Conservation (phyloP, 1,284 basidiomycete species). For the Marasmius fiardii region DNA sequence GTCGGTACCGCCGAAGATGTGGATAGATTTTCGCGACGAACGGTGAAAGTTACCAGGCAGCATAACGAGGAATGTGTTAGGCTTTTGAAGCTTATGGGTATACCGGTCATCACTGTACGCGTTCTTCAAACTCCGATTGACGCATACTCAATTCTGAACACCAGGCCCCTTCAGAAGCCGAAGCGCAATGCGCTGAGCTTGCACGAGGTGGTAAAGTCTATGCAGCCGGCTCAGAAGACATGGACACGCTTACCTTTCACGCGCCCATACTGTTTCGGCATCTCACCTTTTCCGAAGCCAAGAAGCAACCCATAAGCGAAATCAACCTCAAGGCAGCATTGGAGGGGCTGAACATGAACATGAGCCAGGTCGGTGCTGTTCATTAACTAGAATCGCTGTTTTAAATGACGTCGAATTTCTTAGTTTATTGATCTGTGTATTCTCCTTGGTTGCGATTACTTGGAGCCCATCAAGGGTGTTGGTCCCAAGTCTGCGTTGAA, state of each 20-base stretch:
- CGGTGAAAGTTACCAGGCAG: constrained; percentile 92
- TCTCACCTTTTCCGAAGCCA: constrained; percentile 98
- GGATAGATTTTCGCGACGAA: constrained; percentile 87
- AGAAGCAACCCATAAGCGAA: constrained; percentile 97
- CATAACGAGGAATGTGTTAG: constrained; percentile 96
- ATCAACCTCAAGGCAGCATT: constrained; percentile 83
- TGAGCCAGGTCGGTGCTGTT: constrained; percentile 68
- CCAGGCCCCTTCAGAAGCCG: constrained; percentile 96
- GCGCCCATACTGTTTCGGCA: constrained; percentile 92
- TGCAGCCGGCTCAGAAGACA: constrained; percentile 97
- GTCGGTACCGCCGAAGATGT: constrained; percentile 91
- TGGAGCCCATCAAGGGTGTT: constrained; percentile 93
- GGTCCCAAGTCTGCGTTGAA: constrained; percentile 97
- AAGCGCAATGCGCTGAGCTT: constrained; percentile 98
- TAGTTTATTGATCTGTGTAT: constrained; percentile 98
- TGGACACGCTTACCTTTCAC: constrained; percentile 98
- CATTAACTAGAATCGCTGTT: not conserved
- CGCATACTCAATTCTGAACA: constrained; percentile 7
- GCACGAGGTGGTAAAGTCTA: constrained; percentile 95
- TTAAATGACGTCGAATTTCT: not conserved
- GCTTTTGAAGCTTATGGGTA: constrained; percentile 93
- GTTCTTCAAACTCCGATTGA: not conserved
- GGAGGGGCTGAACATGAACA: constrained; percentile 87
- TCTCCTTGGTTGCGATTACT: constrained; percentile 96
- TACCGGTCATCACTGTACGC: constrained; percentile 86